Base-by-base conservation (phyloP, 2,329 filamentous ascomycete species). In the Pestalotiopsis sp. region DNA sequence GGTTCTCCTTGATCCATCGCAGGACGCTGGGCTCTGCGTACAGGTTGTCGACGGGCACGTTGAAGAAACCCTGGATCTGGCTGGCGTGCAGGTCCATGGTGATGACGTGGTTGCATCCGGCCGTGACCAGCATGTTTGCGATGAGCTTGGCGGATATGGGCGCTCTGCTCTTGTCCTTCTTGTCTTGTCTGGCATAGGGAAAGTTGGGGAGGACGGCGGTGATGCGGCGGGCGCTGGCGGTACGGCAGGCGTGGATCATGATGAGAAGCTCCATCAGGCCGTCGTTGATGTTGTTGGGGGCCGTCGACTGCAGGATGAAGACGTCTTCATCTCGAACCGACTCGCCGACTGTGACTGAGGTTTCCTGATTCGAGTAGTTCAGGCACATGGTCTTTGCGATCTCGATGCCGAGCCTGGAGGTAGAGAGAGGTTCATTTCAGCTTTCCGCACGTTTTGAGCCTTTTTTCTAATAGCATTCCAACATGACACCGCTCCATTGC, bases 261-360 rank as follows among this genome's bases (percentile, higher is more conserved):
- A 98, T 98, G 73, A 98, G 88, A 49, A 98, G 89, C 83, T 99
- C 95, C 95, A 99, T 98, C 70, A 99, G 88, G 64, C 94, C 94
- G 80, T 98, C 95, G 82, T 99, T 99, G 84, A 98, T 97, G 79
- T 98, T 95, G 79, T 95, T 95, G 2, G 95, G 95, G 56, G 93
- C 92, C 62, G 96, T 97, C 27, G 95, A 97, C 83, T 98, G 95
- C 70, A 98, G 87, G 76, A 98, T 97, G 84, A 98, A 98, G 78
- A 98, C 95, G 89, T 98, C 95, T 87, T 98, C 95, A 80, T 98
- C 95, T 82, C 95, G 89, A 67, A 98, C 95, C 72, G 93, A 97
- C 84, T 98, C 95, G 79, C 95, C 95, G 75, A 98, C 97, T 23
- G 94, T 97, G 68, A 98, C 94, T 74, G 91, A 93, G 65, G 92